Evolutionary conservation across 768 basidiomycete species (phyloP).

Genomic region (Hirschioporus abietinus): DNA sequence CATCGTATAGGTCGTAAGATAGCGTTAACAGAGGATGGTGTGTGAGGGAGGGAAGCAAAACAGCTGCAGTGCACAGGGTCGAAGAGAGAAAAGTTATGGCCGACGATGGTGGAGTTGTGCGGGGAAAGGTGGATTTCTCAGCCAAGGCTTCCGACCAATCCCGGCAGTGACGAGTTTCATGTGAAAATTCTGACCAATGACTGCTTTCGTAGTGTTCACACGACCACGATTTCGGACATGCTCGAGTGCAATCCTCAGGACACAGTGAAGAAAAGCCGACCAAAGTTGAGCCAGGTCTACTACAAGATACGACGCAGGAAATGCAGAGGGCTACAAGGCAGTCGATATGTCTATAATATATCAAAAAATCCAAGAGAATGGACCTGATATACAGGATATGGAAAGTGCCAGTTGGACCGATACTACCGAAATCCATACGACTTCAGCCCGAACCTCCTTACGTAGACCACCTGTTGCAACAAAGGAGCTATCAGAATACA

Average conservation of each 20-base stretch:
- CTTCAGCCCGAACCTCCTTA: background rate
- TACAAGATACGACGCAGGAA: background rate
- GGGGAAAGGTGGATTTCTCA: slow-evolving; percentile 1
- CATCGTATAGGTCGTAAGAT: slow-evolving; percentile 37
- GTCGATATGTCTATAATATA: background rate
- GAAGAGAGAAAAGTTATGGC: background rate
- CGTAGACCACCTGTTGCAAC: background rate
- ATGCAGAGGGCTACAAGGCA: background rate
- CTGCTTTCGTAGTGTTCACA: background rate
- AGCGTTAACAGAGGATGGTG: background rate
- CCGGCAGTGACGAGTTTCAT: background rate
- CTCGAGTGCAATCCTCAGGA: too few relatives aligned
- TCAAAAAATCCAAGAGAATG: background rate
- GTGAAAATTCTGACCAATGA: background rate
- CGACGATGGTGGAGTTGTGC: background rate
- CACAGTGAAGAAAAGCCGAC: too few relatives aligned
- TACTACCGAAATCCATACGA: background rate
- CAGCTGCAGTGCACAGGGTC: background rate
- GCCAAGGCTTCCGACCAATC: background rate
- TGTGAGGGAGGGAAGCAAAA: background rate
- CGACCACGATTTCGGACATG: too few relatives aligned
- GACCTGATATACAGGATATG: background rate
- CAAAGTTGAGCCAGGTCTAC: too few relatives aligned
- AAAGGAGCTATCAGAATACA: background rate
- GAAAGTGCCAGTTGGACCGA: background rate